Conservation (phyloP, 2,329 filamentous ascomycete genomes). For the Botrytis elliptica region DNA sequence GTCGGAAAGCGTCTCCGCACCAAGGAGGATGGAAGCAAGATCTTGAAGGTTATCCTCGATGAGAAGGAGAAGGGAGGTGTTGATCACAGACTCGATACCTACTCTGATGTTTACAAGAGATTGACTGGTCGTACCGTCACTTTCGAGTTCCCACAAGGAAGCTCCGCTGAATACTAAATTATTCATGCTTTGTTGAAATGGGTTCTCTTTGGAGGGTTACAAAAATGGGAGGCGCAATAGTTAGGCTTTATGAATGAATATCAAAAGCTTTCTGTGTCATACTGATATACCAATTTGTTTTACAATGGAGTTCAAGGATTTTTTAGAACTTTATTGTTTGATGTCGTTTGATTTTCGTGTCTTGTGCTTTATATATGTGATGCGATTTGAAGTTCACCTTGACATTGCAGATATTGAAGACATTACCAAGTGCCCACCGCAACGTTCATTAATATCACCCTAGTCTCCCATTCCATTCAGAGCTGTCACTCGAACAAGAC, state of each 20-base stretch:
- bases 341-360: neutral
- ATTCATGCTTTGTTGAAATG: conserved; percentile 12
- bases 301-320: conserved; percentile 6
- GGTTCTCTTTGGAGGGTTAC: conserved; percentile 16
- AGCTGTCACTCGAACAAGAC: no score
- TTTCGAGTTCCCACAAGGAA: conserved; percentile 96
- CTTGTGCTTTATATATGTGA: neutral
- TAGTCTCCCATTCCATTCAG: neutral
- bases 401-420: neutral
- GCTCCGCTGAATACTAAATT: conserved; percentile 75
- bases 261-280: conserved; percentile 21
- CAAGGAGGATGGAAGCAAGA: conserved; percentile 98
- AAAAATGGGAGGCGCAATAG: conserved; percentile 20
- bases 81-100: conserved; percentile 99
- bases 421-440: neutral
- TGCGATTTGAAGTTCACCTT: neutral
- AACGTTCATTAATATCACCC: neutral
- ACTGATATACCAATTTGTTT: conserved; percentile 20
- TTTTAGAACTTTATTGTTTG: neutral
- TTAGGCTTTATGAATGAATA: conserved; percentile 21
- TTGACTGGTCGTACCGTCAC: conserved; percentile 93
- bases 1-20: conserved; percentile 98
- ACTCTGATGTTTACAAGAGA: conserved; percentile 98
- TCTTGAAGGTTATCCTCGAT: conserved; percentile 97
- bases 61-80: conserved; percentile 99